Evolutionary conservation across 2,329 filamentous ascomycete genomes (phyloP).

Genomic region (Cadophora sp.): DNA sequence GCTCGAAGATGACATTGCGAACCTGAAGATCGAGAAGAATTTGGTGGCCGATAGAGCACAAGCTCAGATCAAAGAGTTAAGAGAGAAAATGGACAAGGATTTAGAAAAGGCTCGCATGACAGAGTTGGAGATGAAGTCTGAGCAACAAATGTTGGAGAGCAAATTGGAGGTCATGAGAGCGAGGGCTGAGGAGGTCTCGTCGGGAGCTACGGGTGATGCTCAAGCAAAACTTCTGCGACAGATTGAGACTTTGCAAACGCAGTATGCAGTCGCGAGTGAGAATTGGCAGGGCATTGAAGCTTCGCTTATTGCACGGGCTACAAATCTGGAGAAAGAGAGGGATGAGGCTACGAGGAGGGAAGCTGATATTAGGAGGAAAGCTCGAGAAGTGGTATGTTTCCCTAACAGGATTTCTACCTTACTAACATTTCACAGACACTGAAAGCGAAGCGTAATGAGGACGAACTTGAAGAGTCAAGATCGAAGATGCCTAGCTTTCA

Average conservation of each 20-base stretch:
- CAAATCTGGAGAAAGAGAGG: slow-evolving; percentile 84
- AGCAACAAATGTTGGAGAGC: slow-evolving; percentile 79
- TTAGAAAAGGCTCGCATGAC: slow-evolving; percentile 71
- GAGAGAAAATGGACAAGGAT: slow-evolving; percentile 75
- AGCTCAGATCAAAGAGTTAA: slow-evolving; percentile 72
- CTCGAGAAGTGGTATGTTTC: slow-evolving; percentile 77
- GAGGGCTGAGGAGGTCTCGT: slow-evolving; percentile 87
- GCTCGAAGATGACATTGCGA: slow-evolving; percentile 62
- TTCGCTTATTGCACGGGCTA: slow-evolving; percentile 78
- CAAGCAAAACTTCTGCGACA: slow-evolving; percentile 91
- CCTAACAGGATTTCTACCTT: not conserved
- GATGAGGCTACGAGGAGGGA: slow-evolving; percentile 86
- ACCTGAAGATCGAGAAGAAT: slow-evolving; percentile 81
- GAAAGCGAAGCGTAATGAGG: slow-evolving; percentile 68
- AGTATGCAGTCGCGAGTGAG: slow-evolving; percentile 91
- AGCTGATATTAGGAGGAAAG: slow-evolving; percentile 86
- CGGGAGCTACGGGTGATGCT: slow-evolving; percentile 79
- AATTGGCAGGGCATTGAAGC: slow-evolving; percentile 98
- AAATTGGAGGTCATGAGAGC: slow-evolving; percentile 88
- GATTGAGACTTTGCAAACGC: slow-evolving; percentile 93
- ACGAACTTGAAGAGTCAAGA: slow-evolving; percentile 78
- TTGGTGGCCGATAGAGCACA: slow-evolving; percentile 73
- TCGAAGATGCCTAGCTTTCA: slow-evolving; percentile 69
- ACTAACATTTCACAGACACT: slow-evolving; percentile 60
- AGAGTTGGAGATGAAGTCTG: slow-evolving; percentile 82